Evolutionary conservation across 2,329 filamentous ascomycete species (phyloP), one percentile per base, ranked within the genome.

Genomic region (Lachnellula occidentalis): DNA sequence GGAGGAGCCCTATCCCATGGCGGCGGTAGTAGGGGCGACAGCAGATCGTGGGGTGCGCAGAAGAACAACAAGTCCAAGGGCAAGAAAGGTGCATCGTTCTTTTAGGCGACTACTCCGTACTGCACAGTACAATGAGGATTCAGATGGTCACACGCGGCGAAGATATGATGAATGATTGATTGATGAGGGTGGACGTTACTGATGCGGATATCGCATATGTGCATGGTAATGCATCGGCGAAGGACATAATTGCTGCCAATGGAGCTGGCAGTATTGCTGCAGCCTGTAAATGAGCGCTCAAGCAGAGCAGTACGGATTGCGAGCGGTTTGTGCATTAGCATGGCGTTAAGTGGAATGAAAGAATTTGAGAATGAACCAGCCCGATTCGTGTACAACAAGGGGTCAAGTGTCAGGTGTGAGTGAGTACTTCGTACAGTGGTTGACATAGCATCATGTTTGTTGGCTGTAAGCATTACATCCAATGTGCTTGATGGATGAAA

Each of bases 61-160:
- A 24, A 45, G 22, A 31, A 45, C 12, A 15, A 21, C 43, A 45
- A 45, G 43, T 27, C 22, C 14, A 58, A 52, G 34, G 52, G 50
- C 24, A 57, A 57, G 46, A 49, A 50, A n/a, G 50, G 43, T 17
- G 37, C 22, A 27, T 51, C 39, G n/a, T 45, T 42, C 31, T 48
- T 22, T 24, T 27, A 31, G 37, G 14, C 19, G 37, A 17, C 14
- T 15, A 37, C 21, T 47, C 31, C 34, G 21, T 7, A 19, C 34
- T 9, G 9, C 11, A 31, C 27, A 31, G 12, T 15, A 15, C 22
- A 12, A 15, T n/a, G 27, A 19, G 34, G n/a, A 53, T 46, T 50
- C 31, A 43, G 24, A 27, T 45, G 53, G 49, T 57, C 55, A 57
- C 51, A 54, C 48, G 55, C 51, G 54, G 51, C 21, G 27, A 31